These are phyloP conservation scores for Rhododendron kiyosumense DNA, from an alignment of 148 eudicot species.

Conservation along the genomic window DNA sequence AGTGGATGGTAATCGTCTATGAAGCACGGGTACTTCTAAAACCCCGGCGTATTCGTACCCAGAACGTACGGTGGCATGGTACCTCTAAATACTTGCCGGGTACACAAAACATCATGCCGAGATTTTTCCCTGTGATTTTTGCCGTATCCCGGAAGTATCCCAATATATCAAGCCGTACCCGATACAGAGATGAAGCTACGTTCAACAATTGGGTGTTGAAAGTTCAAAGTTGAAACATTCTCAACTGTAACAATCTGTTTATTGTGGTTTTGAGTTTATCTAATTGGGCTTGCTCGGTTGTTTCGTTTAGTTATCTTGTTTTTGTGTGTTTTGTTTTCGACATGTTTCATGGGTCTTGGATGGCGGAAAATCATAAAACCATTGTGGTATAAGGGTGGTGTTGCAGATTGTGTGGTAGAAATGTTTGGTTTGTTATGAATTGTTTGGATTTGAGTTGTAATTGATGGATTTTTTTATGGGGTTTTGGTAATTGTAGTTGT, in stretches of 20 bases:
- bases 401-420: not conserved
- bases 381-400: not conserved
- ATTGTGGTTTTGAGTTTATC: not conserved
- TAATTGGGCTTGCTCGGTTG: too few relatives aligned
- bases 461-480: not conserved
- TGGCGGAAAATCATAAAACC: not conserved
- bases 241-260: not conserved
- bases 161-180: not conserved
- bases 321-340: not conserved
- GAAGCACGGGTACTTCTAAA: too few relatives aligned
- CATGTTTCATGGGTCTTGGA: not conserved
- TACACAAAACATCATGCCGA: too few relatives aligned
- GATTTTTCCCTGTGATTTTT: not conserved
- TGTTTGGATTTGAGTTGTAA: slow-evolving; percentile 6
- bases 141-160: not conserved
- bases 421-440: slow-evolving; percentile 6
- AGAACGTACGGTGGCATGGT: not conserved
- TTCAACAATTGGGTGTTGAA: not conserved
- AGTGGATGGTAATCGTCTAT: not conserved
- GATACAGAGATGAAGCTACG: not conserved
- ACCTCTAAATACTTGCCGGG: too few relatives aligned
- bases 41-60: too few relatives aligned
- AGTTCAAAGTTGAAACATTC: too few relatives aligned
- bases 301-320: not conserved
- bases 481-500: slow-evolving; percentile 48